These are phyloP conservation scores for Arabidopsis suecica DNA, from an alignment of 345 rosid species.

Conservation along the genomic window DNA sequence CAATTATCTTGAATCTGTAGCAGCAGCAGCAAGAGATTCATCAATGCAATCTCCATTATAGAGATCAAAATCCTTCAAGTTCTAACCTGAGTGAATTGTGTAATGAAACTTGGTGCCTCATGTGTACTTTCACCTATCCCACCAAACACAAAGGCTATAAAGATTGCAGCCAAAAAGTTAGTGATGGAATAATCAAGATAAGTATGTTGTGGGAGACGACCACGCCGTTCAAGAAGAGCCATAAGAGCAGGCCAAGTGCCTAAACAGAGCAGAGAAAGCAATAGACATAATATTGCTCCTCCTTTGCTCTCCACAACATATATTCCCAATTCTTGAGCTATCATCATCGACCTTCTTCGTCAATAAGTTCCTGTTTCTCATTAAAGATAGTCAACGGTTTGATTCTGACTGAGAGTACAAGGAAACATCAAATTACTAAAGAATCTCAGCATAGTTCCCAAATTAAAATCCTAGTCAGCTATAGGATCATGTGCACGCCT, in stretches of 20 bases:
- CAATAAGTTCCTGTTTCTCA: constrained; percentile 6
- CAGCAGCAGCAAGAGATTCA: neutral
- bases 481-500: neutral
- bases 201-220: constrained; percentile 91
- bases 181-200: constrained; percentile 83
- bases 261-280: constrained; percentile 65
- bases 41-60: neutral
- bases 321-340: constrained; percentile 31
- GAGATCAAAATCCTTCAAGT: neutral
- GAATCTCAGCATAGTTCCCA: neutral
- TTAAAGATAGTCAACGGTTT: no score
- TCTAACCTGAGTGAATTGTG: constrained; percentile 67
- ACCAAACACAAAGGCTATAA: constrained; percentile 78
- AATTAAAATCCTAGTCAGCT: constrained; percentile 8
- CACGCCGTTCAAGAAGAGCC: constrained; percentile 79
- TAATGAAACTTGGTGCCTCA: constrained; percentile 58
- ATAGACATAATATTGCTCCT: constrained; percentile 79
- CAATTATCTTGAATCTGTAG: constrained; percentile 61
- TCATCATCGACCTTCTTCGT: neutral
- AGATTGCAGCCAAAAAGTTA: constrained; percentile 69
- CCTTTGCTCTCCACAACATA: constrained; percentile 67
- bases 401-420: no score
- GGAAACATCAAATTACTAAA: neutral
- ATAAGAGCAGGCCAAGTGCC: constrained; percentile 92
- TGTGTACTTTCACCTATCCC: constrained; percentile 52